Percentiles rank a stretch among this genome's conserved stretches.
phyloP scores from a whole-genome alignment of 768 basidiomycete genomes.

The Panus rudis region DNA sequence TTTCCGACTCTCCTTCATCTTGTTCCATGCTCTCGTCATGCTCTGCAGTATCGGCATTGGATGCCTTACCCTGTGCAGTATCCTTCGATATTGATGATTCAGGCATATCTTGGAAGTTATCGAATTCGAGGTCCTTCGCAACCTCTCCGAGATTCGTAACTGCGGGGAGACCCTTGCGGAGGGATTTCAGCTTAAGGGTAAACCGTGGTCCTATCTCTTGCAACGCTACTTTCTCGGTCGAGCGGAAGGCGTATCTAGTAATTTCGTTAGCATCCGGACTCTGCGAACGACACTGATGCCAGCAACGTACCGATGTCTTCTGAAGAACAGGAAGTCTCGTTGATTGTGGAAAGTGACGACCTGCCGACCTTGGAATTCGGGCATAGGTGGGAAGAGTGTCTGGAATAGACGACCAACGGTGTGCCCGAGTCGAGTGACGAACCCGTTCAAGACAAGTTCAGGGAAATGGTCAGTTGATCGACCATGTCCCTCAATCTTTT shows the following conservation, averaged over 20 bases:
- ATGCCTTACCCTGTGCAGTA: slow-evolving; percentile 23
- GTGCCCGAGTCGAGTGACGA: slow-evolving; percentile 90
- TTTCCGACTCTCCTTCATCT: slow-evolving; percentile 21
- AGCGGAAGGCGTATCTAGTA: slow-evolving; percentile 83
- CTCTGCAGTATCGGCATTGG: slow-evolving; percentile 14
- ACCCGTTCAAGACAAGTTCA: slow-evolving; percentile 91
- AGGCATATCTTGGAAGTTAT: slow-evolving; percentile 26
- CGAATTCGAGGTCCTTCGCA: slow-evolving; percentile 50
- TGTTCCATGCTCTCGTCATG: slow-evolving; percentile 24
- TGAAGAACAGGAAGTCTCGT: slow-evolving; percentile 95
- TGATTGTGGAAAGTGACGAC: slow-evolving; percentile 97
- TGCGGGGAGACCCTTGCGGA: slow-evolving; percentile 83
- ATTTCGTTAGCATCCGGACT: neutral
- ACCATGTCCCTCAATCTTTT: slow-evolving; percentile 90
- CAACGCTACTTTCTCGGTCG: slow-evolving; percentile 81
- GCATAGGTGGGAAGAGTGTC: slow-evolving; percentile 89
- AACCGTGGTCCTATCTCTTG: slow-evolving; percentile 99
- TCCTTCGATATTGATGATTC: no score
- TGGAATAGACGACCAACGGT: slow-evolving; percentile 94
- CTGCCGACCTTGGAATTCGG: slow-evolving; percentile 93
- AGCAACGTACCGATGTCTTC: slow-evolving; percentile 74
- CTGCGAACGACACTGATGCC: neutral
- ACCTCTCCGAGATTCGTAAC: slow-evolving; percentile 63
- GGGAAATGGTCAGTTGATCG: slow-evolving; percentile 89
- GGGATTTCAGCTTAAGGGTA: slow-evolving; percentile 85